Percentiles rank a stretch among this genome's conserved stretches.
Evolutionary conservation across 192 early-diverging fungal genomes (phyloP).

Genomic region (Coemansia sp.): DNA sequence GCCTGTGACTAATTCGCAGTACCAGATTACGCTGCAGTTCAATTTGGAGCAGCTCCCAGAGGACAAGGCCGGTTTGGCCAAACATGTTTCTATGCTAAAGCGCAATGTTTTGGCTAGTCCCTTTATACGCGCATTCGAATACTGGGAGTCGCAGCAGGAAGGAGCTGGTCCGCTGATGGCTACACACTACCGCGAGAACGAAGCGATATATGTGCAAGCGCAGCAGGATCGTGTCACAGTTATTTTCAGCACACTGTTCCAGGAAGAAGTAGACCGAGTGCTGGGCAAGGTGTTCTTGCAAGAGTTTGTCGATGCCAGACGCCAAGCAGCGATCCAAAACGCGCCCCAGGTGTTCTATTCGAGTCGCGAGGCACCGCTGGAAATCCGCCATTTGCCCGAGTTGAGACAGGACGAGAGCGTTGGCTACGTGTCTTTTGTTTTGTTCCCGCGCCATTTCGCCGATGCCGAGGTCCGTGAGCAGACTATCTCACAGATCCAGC

Average conservation of each 20-base stretch:
- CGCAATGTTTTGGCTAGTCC: slow-evolving; percentile 94
- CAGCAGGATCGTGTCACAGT: slow-evolving; percentile 95
- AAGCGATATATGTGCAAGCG: slow-evolving; percentile 92
- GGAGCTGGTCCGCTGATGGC: slow-evolving; percentile 84
- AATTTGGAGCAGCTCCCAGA: slow-evolving; percentile 78
- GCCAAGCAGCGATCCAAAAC: slow-evolving; percentile 84
- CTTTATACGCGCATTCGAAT: slow-evolving; percentile 87
- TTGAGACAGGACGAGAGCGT: slow-evolving; percentile 81
- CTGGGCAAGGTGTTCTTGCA: slow-evolving; percentile 97
- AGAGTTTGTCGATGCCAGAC: slow-evolving; percentile 99
- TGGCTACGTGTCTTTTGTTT: slow-evolving; percentile 97
- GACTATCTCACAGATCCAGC: slow-evolving; percentile 94
- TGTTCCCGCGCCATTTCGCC: slow-evolving; percentile 92
- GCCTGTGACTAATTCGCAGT: slow-evolving; percentile 64
- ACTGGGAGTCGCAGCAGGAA: slow-evolving; percentile 75
- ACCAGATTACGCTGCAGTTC: slow-evolving; percentile 83
- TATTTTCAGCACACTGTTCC: slow-evolving; percentile 95
- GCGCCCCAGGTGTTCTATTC: slow-evolving; percentile 98
- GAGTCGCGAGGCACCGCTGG: slow-evolving; percentile 90
- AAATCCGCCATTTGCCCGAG: slow-evolving; percentile 79
- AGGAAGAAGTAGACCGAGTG: slow-evolving; percentile 96
- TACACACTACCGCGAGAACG: slow-evolving; percentile 91
- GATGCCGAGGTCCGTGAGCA: slow-evolving; percentile 75
- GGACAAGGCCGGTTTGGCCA: slow-evolving; percentile 77
- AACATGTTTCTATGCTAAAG: slow-evolving; percentile 88